Base-by-base conservation (phyloP, 768 basidiomycete species). In the Trametes elegans region DNA sequence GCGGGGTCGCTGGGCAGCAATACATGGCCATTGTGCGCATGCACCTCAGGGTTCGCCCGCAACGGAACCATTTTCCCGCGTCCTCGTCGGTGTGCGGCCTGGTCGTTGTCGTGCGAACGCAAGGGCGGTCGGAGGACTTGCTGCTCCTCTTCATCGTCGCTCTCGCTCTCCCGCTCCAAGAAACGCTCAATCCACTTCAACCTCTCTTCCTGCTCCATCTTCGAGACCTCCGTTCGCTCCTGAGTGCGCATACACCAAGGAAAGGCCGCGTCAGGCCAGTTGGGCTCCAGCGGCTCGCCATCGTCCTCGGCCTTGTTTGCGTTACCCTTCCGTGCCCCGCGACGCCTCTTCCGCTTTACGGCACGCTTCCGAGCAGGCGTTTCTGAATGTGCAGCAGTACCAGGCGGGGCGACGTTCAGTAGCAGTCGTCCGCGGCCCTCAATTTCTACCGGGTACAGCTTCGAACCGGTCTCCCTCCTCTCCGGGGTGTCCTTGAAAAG, bases 241-340 rank as follows among this genome's bases (percentile, higher is more conserved):
- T 81, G 76, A n/a, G 73, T 75, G 49, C 84, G 75, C 59, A 85
- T 65, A 44, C 79, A 79, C 90, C 90, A 93, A 19, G 90, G 90
- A 63, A 90, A 91, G 68, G 83, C 83, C 7, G 74, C 60, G 62
- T 93, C 90, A 7, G 85, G 85, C 90, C 90, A 92, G 64, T 88
- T 85, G 9, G 88, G 87, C 49, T 71, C 78, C 3, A 54, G 24
- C 4, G 57, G 40, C 31, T 80, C 78, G 2, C 66, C 43, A 5
- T 65, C 59, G n/a, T 70, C 70, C 32, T 75, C 52, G 3, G 21
- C 53, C 14, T 26, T 16, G 1, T 31, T 53, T 16, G n/a, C 52
- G n/a, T 28, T 34, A 16, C 57, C 32, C 23, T 34, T 53, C 27
- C 43, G 26, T 8, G 61, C 52, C 0, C 68, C 66, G 1, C 68